Percentiles rank a stretch among this genome's conserved stretches.
Evolutionary conservation across 2,329 filamentous ascomycete genomes (phyloP).

Genomic region (Ophiobolus disseminans): DNA sequence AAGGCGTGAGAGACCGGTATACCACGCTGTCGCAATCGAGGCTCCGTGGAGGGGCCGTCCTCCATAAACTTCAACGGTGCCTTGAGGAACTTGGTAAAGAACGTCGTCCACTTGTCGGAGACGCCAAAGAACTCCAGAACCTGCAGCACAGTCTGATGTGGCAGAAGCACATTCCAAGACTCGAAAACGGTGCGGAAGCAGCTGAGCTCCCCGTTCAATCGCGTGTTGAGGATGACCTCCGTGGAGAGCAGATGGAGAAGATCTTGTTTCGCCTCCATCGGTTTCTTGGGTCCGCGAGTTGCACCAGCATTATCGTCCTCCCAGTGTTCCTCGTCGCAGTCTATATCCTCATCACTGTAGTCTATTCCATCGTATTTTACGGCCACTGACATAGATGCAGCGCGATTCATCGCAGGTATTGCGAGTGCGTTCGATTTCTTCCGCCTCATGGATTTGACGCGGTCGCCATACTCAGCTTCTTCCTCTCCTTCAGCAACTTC

Average conservation of each 20-base stretch:
- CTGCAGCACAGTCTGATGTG: slow-evolving; percentile 54
- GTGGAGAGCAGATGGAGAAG: slow-evolving; percentile 41
- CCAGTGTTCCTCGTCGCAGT: slow-evolving; percentile 9
- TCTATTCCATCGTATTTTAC: too few species aligned
- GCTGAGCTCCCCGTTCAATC: slow-evolving; percentile 36
- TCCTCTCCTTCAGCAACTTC: slow-evolving; percentile 41
- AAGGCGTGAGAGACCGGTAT: slow-evolving; percentile 56
- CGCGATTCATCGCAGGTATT: neutral
- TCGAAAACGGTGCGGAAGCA: slow-evolving; percentile 43
- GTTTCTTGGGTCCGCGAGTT: slow-evolving; percentile 22
- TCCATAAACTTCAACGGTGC: slow-evolving; percentile 55
- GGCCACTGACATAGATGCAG: too few species aligned
- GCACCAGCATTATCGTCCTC: slow-evolving; percentile 3
- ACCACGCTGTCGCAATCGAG: slow-evolving; percentile 53
- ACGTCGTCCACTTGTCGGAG: slow-evolving; percentile 51
- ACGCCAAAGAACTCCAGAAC: slow-evolving; percentile 57
- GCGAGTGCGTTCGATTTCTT: neutral
- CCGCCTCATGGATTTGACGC: slow-evolving; percentile 7
- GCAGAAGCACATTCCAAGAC: slow-evolving; percentile 45
- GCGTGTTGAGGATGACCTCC: slow-evolving; percentile 42
- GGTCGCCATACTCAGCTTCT: slow-evolving; percentile 34
- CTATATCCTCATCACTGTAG: neutral
- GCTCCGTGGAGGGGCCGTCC: slow-evolving; percentile 39
- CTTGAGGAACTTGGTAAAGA: slow-evolving; percentile 56
- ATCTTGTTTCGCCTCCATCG: slow-evolving; percentile 40